A percentile compares a stretch with the other conserved stretches of the same genome.
Evolutionary conservation across 257 asterid genomes (phyloP).

Genomic region (Lithospermum erythrorhizon): DNA sequence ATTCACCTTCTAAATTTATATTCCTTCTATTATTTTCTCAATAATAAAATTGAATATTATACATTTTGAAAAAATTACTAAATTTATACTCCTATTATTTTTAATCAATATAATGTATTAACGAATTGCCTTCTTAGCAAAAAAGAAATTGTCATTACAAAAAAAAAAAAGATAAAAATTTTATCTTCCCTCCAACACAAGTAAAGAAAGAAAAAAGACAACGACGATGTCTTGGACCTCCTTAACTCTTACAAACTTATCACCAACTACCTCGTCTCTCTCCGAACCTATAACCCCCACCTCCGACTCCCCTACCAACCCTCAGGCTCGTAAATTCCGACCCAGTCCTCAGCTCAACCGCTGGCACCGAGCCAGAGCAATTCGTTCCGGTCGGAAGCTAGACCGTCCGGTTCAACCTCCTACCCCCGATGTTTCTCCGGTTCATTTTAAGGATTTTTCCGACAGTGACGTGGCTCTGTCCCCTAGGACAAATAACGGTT

Average conservation of each 20-base stretch:
- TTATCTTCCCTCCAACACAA: neutral
- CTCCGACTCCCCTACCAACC: slow-evolving; percentile 6
- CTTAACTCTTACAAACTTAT: neutral
- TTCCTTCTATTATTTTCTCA: too few relatives aligned
- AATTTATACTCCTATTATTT: too few relatives aligned
- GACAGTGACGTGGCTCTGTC: slow-evolving; percentile 3
- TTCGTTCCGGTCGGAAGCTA: slow-evolving; percentile 71
- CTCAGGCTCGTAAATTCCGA: slow-evolving; percentile 33
- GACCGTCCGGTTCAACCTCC: slow-evolving; percentile 33
- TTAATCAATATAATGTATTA: too few relatives aligned
- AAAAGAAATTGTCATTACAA: too few relatives aligned
- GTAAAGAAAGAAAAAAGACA: neutral
- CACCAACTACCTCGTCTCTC: neutral
- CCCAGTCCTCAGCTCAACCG: slow-evolving; percentile 74
- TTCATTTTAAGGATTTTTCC: neutral
- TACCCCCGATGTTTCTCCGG: slow-evolving; percentile 11
- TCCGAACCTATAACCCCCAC: slow-evolving; percentile 5
- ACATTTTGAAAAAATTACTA: too few relatives aligned
- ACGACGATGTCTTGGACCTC: slow-evolving; percentile 8
- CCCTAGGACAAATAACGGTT: slow-evolving; percentile 9
- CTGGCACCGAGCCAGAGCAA: slow-evolving; percentile 85
- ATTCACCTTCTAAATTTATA: too few relatives aligned
- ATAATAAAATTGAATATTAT: too few relatives aligned
- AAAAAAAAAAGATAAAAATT: too few relatives aligned
- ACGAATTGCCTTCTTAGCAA: too few relatives aligned